Conservation (phyloP, 495 filamentous ascomycete species). For the Aspergillus affinis region DNA sequence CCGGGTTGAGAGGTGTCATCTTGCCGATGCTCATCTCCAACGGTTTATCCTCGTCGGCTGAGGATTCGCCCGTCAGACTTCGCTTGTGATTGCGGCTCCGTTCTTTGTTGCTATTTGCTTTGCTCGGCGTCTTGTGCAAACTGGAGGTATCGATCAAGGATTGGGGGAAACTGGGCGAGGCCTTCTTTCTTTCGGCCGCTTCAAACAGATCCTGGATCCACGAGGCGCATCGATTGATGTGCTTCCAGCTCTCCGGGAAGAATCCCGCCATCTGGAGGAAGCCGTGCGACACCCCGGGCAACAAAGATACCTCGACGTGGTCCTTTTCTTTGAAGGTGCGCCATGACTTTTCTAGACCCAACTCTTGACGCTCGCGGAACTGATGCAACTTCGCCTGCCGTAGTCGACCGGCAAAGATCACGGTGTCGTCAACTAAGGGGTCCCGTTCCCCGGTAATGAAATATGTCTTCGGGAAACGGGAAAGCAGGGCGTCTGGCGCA, state of each 20-base stretch:
- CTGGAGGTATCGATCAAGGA: slow-evolving; percentile 5
- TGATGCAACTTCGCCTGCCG: slow-evolving; percentile 75
- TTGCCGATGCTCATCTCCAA: slow-evolving; percentile 71
- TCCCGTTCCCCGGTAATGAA: slow-evolving; percentile 95
- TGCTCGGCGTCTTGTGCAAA: slow-evolving; percentile 2
- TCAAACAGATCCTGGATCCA: slow-evolving; percentile 80
- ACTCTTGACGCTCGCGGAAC: slow-evolving; percentile 59
- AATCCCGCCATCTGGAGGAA: slow-evolving; percentile 87
- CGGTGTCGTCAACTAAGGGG: slow-evolving; percentile 92
- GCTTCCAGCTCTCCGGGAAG: slow-evolving; percentile 82
- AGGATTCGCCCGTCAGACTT: slow-evolving; percentile 56
- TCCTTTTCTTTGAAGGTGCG: slow-evolving; percentile 70
- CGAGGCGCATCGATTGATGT: slow-evolving; percentile 67
- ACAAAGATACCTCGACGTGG: slow-evolving; percentile 74
- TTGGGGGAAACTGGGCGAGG: slow-evolving; percentile 23
- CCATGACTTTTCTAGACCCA: slow-evolving; percentile 55
- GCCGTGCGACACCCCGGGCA: slow-evolving; percentile 87
- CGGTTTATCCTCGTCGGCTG: slow-evolving; percentile 74
- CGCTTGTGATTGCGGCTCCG: slow-evolving; percentile 39
- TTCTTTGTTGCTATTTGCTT: background rate
- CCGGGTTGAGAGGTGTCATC: slow-evolving; percentile 25
- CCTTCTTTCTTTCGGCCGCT: slow-evolving; percentile 39
- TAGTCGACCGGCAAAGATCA: slow-evolving; percentile 88
- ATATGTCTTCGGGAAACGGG: slow-evolving; percentile 85
- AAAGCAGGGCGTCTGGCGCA: slow-evolving; percentile 79